Conservation (phyloP, 352 stramenopile species). For the Pythium oligandrum region DNA sequence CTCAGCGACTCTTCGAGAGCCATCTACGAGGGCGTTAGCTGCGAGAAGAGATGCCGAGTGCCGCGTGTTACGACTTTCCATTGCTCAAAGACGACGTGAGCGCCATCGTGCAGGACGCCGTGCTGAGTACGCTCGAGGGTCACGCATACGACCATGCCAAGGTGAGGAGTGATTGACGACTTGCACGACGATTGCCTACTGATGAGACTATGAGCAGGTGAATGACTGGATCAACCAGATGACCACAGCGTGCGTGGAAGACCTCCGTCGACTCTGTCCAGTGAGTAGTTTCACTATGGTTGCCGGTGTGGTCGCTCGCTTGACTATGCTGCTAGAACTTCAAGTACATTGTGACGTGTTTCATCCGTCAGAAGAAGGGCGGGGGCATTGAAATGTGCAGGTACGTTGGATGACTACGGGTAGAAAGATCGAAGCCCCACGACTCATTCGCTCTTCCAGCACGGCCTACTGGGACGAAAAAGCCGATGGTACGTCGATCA, state of each 20-base stretch:
- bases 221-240: constrained; percentile 71
- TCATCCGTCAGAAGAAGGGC: constrained; percentile 61
- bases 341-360: constrained; percentile 80
- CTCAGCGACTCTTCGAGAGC: no score
- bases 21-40: neutral
- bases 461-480: constrained; percentile 72
- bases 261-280: constrained; percentile 56
- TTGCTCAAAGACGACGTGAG: constrained; percentile 69
- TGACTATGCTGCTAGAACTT: constrained; percentile 46
- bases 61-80: constrained; percentile 67
- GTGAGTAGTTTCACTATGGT: constrained; percentile 17
- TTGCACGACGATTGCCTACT: no score
- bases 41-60: constrained; percentile 1
- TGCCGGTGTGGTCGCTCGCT: neutral
- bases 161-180: constrained; percentile 17
- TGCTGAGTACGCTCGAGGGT: constrained; percentile 65
- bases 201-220: constrained; percentile 18
- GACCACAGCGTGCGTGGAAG: constrained; percentile 58
- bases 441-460: constrained; percentile 18
- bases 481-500: constrained; percentile 35
- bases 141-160: constrained; percentile 78
- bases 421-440: constrained; percentile 1
- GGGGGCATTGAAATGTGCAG: constrained; percentile 56
- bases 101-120: constrained; percentile 67
- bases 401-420: constrained; percentile 11